Evolutionary conservation across 176 grass and related monocot genomes (phyloP), one percentile per base, ranked within the genome.

Genomic region (Tuctoria greenei): DNA sequence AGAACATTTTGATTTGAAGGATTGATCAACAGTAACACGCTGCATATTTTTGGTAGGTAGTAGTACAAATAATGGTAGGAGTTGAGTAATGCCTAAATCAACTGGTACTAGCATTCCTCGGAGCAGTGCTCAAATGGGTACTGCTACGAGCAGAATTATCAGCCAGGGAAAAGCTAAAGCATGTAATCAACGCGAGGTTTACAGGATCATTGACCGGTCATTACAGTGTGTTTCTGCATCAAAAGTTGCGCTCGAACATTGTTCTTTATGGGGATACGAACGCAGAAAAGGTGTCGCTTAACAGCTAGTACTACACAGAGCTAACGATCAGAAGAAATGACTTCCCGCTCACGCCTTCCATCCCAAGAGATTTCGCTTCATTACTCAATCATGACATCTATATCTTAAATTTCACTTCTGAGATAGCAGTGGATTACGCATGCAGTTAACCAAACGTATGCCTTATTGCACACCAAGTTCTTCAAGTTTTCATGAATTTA

Each of bases 181-280:
- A 70, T 69, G 38, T 79, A 83, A 83, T 74, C 76, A 80, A 75
- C 74, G 82, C 68, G 66, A 73, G 72, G 75, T 92, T 92, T 85
- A 80, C 81, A 81, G 89, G 74, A 81, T 80, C 82, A 86, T 96
- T 79, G 87, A 90, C 84, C 76, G 84, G 84, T 90, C 87, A 89
- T 91, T 73, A 87, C 78, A 86, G 86, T 80, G 60, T 92, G 87
- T 64, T 87, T 92, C 90, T 97, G 87, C 83, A 85, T 97, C 75
- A 89, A 85, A 97, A 90, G 83, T 25, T 74, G 93, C 61, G 93
- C 83, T 71, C 17, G 64, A 56, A 83, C 85, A 85, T 90, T 74
- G 72, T 83, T 86, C 84, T 85, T 86, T 86, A 79, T 90, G 44
- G 80, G 81, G 74, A 86, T 79, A 83, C 69, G 80, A 88, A 83